Evolutionary conservation across 306 rosid species (phyloP).

Genomic region (Quercus robur): DNA sequence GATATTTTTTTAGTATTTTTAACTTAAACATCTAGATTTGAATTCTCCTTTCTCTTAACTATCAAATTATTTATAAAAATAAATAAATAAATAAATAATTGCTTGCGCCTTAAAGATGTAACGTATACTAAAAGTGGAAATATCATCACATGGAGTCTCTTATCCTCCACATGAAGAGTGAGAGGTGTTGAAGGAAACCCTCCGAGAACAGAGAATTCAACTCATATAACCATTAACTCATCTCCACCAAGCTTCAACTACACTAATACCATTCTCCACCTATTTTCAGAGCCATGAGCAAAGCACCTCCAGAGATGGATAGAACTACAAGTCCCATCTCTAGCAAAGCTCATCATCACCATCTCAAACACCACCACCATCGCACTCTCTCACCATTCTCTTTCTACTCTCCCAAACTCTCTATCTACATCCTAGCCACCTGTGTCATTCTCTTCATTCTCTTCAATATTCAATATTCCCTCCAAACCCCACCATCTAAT

Average conservation of each 20-base stretch:
- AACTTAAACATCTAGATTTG: too few relatives aligned
- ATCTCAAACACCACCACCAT: conserved; percentile 7
- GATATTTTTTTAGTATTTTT: too few relatives aligned
- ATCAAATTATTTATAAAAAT: too few relatives aligned
- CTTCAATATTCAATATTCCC: conserved; percentile 38
- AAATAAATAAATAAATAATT: too few relatives aligned
- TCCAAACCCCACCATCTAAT: conserved; percentile 9
- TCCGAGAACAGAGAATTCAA: not conserved
- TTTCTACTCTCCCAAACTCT: conserved; percentile 29
- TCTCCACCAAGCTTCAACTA: not conserved
- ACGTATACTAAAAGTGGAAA: too few relatives aligned
- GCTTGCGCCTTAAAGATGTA: too few relatives aligned
- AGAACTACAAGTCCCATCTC: not conserved
- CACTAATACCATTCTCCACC: not conserved
- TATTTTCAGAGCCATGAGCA: conserved; percentile 10
- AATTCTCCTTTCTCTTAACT: too few relatives aligned
- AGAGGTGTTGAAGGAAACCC: too few relatives aligned
- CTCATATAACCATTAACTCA: not conserved
- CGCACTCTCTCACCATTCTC: not conserved
- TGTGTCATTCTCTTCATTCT: conserved; percentile 29
- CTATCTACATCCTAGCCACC: conserved; percentile 34
- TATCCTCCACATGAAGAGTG: too few relatives aligned
- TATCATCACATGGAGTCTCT: too few relatives aligned
- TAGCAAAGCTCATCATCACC: conserved; percentile 8
- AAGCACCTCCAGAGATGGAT: conserved; percentile 1